These are phyloP conservation scores for Raffaelea albimanens DNA, from an alignment of 2,329 filamentous ascomycete species.

Conservation along the genomic window DNA sequence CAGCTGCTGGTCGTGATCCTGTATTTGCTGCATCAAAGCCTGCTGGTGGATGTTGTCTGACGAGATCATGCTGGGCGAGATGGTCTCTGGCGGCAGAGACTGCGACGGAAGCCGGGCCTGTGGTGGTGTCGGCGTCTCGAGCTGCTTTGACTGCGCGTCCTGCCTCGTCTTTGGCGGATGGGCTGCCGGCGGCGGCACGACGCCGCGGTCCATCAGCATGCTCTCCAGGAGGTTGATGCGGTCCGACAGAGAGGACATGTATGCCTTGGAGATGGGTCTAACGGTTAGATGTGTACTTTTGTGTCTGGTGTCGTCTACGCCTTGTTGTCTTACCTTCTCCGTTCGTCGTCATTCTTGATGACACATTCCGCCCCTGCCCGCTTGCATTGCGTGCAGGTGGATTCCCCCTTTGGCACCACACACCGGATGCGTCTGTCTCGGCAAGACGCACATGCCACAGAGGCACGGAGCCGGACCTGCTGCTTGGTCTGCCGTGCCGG, in stretches of 20 bases:
- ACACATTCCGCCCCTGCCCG: conserved; percentile 39
- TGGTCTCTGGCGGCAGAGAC: not conserved
- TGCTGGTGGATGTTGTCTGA: not conserved
- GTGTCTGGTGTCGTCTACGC: not conserved
- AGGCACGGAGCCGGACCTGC: conserved; percentile 36
- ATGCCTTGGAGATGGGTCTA: conserved; percentile 48
- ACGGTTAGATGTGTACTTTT: no score
- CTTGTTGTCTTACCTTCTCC: conserved; percentile 32
- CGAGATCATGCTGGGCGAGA: not conserved
- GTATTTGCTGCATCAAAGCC: no score
- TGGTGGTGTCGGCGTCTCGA: not conserved
- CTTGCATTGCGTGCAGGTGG: conserved; percentile 42
- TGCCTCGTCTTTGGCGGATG: conserved; percentile 44
- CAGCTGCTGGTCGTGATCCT: no score
- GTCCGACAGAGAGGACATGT: conserved; percentile 47
- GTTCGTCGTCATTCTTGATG: conserved; percentile 49
- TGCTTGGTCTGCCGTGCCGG: conserved; percentile 21
- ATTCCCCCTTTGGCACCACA: conserved; percentile 42
- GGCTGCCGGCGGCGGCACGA: conserved; percentile 37
- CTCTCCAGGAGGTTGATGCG: conserved; percentile 41
- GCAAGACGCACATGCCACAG: conserved; percentile 45
- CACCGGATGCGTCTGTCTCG: conserved; percentile 37
- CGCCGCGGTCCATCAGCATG: conserved; percentile 39
- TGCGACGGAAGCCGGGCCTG: no score
- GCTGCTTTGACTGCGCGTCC: conserved; percentile 17